These are phyloP conservation scores for Fonsecaea nubica DNA, from an alignment of 2,329 filamentous ascomycete species.

Conservation along the genomic window DNA sequence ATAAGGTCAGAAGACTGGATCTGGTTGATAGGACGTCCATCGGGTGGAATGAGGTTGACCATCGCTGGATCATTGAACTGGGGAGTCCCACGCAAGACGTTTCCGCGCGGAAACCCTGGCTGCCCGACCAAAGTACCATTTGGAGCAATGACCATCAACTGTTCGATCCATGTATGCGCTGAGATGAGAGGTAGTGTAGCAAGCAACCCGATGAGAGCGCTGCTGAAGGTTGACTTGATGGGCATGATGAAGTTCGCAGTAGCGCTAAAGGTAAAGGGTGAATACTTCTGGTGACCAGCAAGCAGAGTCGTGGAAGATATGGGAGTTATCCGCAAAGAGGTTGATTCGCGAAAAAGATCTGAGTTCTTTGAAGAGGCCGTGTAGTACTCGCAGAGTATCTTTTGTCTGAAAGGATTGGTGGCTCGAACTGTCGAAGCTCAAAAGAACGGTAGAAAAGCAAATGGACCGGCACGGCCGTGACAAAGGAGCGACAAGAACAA, in stretches of 20 bases:
- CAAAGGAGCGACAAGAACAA: constrained; percentile 33
- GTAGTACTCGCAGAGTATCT: constrained; percentile 26
- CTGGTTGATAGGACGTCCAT: constrained; percentile 55
- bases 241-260: constrained; percentile 25
- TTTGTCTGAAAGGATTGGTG: constrained; percentile 22
- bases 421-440: constrained; percentile 26
- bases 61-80: constrained; percentile 66
- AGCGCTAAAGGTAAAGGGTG: neutral
- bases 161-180: constrained; percentile 85
- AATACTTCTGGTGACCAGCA: constrained; percentile 12
- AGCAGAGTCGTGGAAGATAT: constrained; percentile 9
- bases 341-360: neutral
- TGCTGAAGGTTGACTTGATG: constrained; percentile 36
- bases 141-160: constrained; percentile 71
- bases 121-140: constrained; percentile 76
- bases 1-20: constrained; percentile 62
- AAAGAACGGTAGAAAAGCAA: constrained; percentile 14
- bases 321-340: constrained; percentile 1
- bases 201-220: constrained; percentile 40
- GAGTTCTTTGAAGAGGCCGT: constrained; percentile 20
- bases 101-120: constrained; percentile 77
- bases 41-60: constrained; percentile 67
- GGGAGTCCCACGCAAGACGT: constrained; percentile 62
- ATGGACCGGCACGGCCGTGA: constrained; percentile 18
- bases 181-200: constrained; percentile 32